Conservation (phyloP, 768 basidiomycete genomes). For the Bullera alba region DNA sequence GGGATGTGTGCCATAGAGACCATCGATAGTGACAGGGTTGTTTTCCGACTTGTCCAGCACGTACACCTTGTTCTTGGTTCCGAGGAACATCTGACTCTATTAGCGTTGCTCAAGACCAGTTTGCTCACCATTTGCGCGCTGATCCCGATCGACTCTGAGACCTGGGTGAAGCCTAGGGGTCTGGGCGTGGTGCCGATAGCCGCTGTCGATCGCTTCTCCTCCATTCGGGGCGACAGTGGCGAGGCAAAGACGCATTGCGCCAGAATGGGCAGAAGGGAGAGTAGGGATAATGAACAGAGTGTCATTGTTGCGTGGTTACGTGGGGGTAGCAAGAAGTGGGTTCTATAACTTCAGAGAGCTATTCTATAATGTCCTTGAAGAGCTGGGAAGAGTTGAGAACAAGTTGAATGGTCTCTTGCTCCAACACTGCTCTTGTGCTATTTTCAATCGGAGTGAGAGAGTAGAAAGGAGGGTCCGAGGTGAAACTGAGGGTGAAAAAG, state of each 20-base stretch:
- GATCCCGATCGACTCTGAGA: conserved; percentile 40
- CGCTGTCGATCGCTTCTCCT: conserved; percentile 1
- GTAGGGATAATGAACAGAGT: conserved; percentile 1
- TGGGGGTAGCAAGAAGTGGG: no score
- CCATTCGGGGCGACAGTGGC: conserved; percentile 3
- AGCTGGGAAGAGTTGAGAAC: no score
- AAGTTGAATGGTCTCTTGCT: no score
- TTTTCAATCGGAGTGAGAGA: no score
- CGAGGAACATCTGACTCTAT: conserved; percentile 30
- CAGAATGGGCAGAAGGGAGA: conserved; percentile 29
- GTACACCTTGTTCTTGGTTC: conserved; percentile 61
- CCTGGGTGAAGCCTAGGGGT: conserved; percentile 21
- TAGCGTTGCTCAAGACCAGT: neutral
- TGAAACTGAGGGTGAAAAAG: no score
- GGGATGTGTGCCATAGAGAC: conserved; percentile 48
- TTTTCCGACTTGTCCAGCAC: conserved; percentile 63
- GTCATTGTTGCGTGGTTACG: no score
- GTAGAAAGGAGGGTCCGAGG: no score
- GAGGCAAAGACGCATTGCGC: conserved; percentile 9
- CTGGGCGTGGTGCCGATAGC: conserved; percentile 16
- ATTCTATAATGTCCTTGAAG: no score
- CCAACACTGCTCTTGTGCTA: no score
- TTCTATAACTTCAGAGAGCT: no score
- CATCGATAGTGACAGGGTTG: conserved; percentile 40
- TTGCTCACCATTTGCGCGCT: conserved; percentile 45